Base-by-base conservation (phyloP, 306 rosid genomes). In the Prunus padus region DNA sequence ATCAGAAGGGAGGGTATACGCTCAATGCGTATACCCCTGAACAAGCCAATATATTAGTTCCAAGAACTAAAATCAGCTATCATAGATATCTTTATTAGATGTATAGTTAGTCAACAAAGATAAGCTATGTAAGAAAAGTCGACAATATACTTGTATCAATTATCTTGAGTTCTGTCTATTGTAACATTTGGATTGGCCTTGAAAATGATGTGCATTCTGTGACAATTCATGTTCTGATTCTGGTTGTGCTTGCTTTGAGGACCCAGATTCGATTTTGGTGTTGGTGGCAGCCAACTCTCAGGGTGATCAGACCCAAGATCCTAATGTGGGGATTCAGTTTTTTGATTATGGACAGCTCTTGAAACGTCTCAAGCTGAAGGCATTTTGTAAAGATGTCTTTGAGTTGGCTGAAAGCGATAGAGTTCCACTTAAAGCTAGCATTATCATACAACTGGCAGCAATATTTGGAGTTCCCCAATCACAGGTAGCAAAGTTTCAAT, bases 231-330 rank as follows among this genome's bases (percentile, higher is more conserved):
- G 77, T 82, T 69, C 83, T 56, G 51, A 71, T 76, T 18, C 64
- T n/a, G n/a, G n/a, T 3, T 76, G 82, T 79, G 61, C 92, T 74
- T 91, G 86, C 71, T 82, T 81, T 77, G 93, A 80, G 65, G 64
- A 80, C 59, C 84, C 89, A 13, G 81, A 79, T 3, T 73, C 83
- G 46, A 64, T 87, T 73, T 74, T 62, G 65, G 15, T 84, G 70
- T 71, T 93, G 12, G 7, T 3, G 33, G 73, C 51, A 51, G 68
- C 81, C 66, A 18, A 50, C 31, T 45, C 82, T 2, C 2, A 18
- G 18, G 12, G 5, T 56, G 68, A 71, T 55, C 47, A 8, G 57
- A 60, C 3, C 31, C 49, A 30, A 23, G 25, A 12, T 59, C 80
- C 66, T 65, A 26, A 49, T 72, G 8, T 0, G 3, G 23, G 8